Conservation (phyloP, 306 rosid genomes). For the Cicer chorassanicum region DNA sequence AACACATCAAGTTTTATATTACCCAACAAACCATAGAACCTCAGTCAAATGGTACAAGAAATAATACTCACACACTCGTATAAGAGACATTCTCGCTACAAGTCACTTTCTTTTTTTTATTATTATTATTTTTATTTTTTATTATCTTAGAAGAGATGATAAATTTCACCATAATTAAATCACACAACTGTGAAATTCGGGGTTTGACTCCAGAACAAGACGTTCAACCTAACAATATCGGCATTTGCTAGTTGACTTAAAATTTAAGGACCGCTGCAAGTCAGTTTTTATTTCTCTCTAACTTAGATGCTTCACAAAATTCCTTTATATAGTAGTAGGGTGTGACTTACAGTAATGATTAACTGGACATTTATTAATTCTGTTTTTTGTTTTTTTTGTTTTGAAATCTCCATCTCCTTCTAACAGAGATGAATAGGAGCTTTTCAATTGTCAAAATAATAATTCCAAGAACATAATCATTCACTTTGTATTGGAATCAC, state of each 20-base stretch:
- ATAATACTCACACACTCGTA: not conserved
- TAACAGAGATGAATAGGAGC: not conserved
- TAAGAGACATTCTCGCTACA: not conserved
- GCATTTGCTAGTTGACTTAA: too few species aligned
- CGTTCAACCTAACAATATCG: too few species aligned
- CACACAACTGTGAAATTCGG: too few species aligned
- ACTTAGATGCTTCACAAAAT: not conserved
- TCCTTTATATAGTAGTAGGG: not conserved
- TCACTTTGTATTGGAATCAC: not conserved
- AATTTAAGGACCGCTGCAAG: too few species aligned
- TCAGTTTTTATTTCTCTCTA: not conserved
- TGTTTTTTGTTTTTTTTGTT: not conserved
- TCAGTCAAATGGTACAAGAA: not conserved
- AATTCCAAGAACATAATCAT: not conserved
- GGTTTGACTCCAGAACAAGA: too few species aligned
- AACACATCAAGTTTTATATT: not conserved
- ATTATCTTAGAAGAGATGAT: too few species aligned
- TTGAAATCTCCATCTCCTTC: not conserved
- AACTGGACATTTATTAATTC: not conserved
- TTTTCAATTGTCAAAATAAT: not conserved
- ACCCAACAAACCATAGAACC: not conserved
- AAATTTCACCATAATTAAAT: too few species aligned
- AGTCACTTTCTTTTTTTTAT: too few species aligned
- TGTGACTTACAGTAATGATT: not conserved
- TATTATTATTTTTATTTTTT: too few species aligned